Conservation (phyloP, 2,329 filamentous ascomycete genomes). For the Penicillium frequentans region DNA sequence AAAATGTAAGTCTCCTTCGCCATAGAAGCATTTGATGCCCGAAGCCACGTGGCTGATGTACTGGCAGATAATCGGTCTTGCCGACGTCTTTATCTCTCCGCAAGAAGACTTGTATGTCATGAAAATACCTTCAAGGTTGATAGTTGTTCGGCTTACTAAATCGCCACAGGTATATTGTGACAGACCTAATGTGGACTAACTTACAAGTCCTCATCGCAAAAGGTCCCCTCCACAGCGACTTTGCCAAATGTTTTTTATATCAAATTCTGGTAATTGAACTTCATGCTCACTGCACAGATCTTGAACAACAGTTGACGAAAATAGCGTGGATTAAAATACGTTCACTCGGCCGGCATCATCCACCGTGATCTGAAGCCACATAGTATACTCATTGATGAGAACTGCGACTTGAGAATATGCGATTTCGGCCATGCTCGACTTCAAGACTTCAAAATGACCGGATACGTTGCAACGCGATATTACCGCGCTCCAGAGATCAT, state of each 20-base stretch:
- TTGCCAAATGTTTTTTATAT: constrained; percentile 98
- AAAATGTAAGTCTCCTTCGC: constrained; percentile 70
- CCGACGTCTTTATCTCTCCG: constrained; percentile 98
- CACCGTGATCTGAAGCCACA: constrained; percentile 96
- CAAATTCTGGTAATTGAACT: constrained; percentile 78
- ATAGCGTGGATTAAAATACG: constrained; percentile 95
- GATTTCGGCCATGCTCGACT: constrained; percentile 96
- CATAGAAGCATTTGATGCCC: neutral
- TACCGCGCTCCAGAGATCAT: constrained; percentile 98
- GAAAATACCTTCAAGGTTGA: neutral
- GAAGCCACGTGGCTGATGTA: neutral
- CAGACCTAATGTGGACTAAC: constrained; percentile 93
- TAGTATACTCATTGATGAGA: constrained; percentile 99
- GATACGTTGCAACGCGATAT: constrained; percentile 96
- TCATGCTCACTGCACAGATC: constrained; percentile 1
- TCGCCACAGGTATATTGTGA: constrained; percentile 81
- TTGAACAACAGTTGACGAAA: neutral
- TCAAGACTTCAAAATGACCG: constrained; percentile 98
- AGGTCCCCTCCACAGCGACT: constrained; percentile 93
- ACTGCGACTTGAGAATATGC: constrained; percentile 98
- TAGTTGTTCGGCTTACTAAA: neutral
- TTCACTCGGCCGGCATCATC: constrained; percentile 95
- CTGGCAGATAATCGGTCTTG: constrained; percentile 83
- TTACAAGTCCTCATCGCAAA: constrained; percentile 91
- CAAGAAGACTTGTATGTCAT: constrained; percentile 83